These are phyloP conservation scores for Beauveria australis DNA, from an alignment of 2,329 filamentous ascomycete species.

Conservation along the genomic window DNA sequence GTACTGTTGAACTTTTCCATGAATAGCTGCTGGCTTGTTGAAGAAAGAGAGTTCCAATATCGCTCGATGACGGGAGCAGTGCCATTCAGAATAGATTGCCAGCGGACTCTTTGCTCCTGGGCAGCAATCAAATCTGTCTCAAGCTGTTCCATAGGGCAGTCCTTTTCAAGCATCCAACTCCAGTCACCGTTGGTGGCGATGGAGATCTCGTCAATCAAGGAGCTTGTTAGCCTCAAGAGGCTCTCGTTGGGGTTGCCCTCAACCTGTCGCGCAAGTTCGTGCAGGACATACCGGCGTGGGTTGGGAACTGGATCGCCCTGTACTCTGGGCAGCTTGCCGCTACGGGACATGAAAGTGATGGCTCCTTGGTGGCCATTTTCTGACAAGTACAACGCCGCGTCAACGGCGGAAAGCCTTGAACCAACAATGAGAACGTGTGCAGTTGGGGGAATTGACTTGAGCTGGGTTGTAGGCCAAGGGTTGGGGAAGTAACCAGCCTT, in stretches of 20 bases:
- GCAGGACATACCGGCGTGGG: conserved; percentile 1
- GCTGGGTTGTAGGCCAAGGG: conserved; percentile 8
- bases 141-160: background rate
- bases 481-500: conserved; percentile 6
- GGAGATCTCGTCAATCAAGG: conserved; percentile 2
- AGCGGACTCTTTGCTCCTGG: background rate
- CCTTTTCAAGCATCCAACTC: conserved; percentile 10
- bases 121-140: background rate
- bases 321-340: conserved; percentile 4
- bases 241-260: background rate
- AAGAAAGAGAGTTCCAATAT: conserved; percentile 4
- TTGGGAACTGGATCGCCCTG: conserved; percentile 5
- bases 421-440: conserved; percentile 6
- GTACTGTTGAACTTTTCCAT: conserved; percentile 9
- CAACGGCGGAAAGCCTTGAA: conserved; percentile 5
- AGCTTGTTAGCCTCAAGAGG: background rate
- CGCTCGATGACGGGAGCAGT: conserved; percentile 8
- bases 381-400: conserved; percentile 4
- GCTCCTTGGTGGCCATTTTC: conserved; percentile 5
- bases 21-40: conserved; percentile 3
- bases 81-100: conserved; percentile 8
- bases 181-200: conserved; percentile 6
- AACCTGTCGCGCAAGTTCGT: conserved; percentile 8
- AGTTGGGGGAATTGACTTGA: background rate
- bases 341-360: conserved; percentile 11